Conservation (phyloP, 2,329 filamentous ascomycete species). For the Cladosporium oxysporum region DNA sequence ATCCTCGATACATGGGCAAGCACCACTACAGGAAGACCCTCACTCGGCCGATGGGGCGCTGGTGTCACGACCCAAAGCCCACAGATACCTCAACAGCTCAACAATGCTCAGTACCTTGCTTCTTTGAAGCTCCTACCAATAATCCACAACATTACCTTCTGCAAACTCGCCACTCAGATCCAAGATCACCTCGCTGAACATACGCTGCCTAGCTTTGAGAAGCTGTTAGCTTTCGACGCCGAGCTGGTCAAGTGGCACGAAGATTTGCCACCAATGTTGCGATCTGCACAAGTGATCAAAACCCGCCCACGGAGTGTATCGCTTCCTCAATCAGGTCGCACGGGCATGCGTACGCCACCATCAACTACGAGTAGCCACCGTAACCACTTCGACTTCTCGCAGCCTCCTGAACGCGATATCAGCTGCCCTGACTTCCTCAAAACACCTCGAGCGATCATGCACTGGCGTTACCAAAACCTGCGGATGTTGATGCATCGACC, state of each 20-base stretch:
- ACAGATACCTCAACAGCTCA: constrained; percentile 44
- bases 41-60: constrained; percentile 66
- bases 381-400: constrained; percentile 55
- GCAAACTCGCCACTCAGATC: constrained; percentile 74
- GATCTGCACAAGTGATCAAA: constrained; percentile 22
- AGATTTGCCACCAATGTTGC: constrained; percentile 58
- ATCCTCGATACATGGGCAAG: constrained; percentile 74
- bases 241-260: constrained; percentile 73
- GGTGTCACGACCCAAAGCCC: constrained; percentile 68
- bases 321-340: constrained; percentile 15
- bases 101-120: constrained; percentile 44
- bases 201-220: constrained; percentile 65
- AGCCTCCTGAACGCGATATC: constrained; percentile 56
- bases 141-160: constrained; percentile 76
- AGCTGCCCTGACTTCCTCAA: constrained; percentile 67
- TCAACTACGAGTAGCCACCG: constrained; percentile 22
- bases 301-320: constrained; percentile 13
- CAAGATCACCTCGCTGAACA: constrained; percentile 73
- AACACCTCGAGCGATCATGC: constrained; percentile 72
- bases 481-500: constrained; percentile 75
- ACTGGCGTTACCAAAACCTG: constrained; percentile 79
- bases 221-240: constrained; percentile 66
- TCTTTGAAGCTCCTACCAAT: constrained; percentile 69
- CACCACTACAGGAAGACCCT: constrained; percentile 69
- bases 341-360: constrained; percentile 20